Evolutionary conservation across 257 asterid genomes (phyloP).

Genomic region (Ocimum tenuiflorum): DNA sequence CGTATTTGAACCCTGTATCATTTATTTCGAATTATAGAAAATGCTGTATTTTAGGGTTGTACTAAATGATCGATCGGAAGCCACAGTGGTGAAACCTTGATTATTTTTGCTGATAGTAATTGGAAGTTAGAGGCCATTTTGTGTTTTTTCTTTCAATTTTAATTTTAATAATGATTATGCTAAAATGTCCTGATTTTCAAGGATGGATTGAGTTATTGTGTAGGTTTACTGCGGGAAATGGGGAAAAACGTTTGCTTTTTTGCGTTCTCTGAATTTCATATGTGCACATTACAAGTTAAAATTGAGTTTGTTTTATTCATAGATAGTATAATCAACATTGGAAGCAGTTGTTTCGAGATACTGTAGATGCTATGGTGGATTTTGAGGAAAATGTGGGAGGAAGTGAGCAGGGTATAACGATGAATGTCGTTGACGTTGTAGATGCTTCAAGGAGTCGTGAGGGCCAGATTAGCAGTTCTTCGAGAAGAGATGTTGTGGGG

Average conservation of each 20-base stretch:
- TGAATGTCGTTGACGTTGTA: constrained; percentile 37
- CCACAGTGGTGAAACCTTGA: neutral
- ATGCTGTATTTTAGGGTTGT: neutral
- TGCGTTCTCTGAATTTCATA: neutral
- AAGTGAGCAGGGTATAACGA: constrained; percentile 30
- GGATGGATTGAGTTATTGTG: neutral
- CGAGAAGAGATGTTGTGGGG: constrained; percentile 34
- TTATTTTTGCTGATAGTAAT: neutral
- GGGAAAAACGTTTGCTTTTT: neutral
- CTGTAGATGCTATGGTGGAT: constrained; percentile 43
- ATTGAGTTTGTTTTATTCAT: neutral
- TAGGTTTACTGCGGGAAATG: neutral
- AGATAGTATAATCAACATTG: constrained; percentile 8
- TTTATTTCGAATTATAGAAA: neutral
- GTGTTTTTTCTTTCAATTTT: neutral
- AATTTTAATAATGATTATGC: no score
- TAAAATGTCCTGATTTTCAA: neutral
- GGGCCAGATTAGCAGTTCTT: constrained; percentile 30
- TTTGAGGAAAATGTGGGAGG: constrained; percentile 36
- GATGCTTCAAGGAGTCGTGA: constrained; percentile 36
- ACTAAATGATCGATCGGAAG: constrained; percentile 7
- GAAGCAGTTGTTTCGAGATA: constrained; percentile 15
- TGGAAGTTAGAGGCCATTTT: neutral
- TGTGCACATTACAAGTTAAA: constrained; percentile 1
- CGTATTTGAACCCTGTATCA: neutral